These are phyloP conservation scores for Cordyceps cateniannulata DNA, from an alignment of 2,329 filamentous ascomycete species.

Conservation along the genomic window DNA sequence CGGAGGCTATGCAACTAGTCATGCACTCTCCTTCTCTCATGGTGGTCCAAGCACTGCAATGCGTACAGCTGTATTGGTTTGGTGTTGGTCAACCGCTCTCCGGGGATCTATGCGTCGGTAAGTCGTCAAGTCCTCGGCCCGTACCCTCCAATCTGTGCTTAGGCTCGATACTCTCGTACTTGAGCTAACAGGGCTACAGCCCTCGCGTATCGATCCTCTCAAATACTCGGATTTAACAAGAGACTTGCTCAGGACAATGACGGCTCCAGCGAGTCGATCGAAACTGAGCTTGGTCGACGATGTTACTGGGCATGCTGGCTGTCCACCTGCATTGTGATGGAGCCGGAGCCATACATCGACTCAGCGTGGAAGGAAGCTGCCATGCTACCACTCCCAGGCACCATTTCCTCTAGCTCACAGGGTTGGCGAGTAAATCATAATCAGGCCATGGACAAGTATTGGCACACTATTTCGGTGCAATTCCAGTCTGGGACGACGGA, in stretches of 20 bases:
- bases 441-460: slow-evolving; percentile 4
- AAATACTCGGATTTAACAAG: slow-evolving; percentile 1
- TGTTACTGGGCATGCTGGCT: slow-evolving; percentile 5
- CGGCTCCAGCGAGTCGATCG: neutral
- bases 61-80: slow-evolving; percentile 2
- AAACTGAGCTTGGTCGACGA: neutral
- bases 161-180: too few species aligned
- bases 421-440: neutral
- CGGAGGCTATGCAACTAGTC: neutral
- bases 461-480: slow-evolving; percentile 1
- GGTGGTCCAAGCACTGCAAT: neutral
- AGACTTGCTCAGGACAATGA: neutral
- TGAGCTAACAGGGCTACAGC: neutral
- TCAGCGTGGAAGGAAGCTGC: slow-evolving; percentile 2
- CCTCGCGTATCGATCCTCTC: neutral
- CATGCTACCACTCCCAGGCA: slow-evolving; percentile 4
- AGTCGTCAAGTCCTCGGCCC: neutral
- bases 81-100: neutral
- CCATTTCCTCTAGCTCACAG: neutral
- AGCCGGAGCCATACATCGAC: slow-evolving; percentile 2
- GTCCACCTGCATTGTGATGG: slow-evolving; percentile 6
- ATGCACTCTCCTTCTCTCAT: slow-evolving; percentile 2
- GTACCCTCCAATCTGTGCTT: too few species aligned
- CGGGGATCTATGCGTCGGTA: neutral
- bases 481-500: neutral